Evolutionary conservation across 2,329 filamentous ascomycete species (phyloP), one percentile per base, ranked within the genome.

Genomic region (Ophiocordyceps polyrhachis-furcata): DNA sequence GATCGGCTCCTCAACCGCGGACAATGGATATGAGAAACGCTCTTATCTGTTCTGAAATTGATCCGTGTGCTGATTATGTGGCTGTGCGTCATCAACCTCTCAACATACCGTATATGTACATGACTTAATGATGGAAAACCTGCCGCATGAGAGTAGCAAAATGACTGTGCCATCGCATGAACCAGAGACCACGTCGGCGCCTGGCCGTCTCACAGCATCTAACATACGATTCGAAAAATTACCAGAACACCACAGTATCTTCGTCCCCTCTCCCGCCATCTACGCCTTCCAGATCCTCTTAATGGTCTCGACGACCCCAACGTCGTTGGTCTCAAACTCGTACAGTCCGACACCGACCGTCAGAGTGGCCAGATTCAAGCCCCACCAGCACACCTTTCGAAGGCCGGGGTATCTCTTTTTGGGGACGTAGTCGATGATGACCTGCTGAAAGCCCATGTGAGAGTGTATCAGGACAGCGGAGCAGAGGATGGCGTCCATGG

Each of bases 291-390:
- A 98, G 50, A 96, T 69, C 59, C 83, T 76, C 73, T 83, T 86
- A 52, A 95, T 72, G 29, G 80, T 81, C 72, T 93, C 89, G 9
- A 87, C 94, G 48, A 98, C 63, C 52, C 91, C 91, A 44, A 98
- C 86, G 54, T 98, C 91, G 59, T 95, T 96, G 29, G 91, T 98
- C 79, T 98, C 91, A 57, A 96, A 96, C 65, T 96, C 89, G 67
- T 98, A 98, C 57, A 96, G 73, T 47, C 88, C 88, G 52, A 94
- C 73, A 43, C 83, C 87, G 50, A 88, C 84, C 44, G 85, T 68
- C 47, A 89, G 70, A 12, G 93, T 95, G 48, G 76, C 79, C 41
- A 71, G 66, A 57, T 88, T 87, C 50, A 96, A 75, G 35, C 71
- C 68, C 87, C 87, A 96, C 62, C 74, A 76, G 60, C 79, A 71